Percentiles rank a stretch among this genome's conserved stretches.
These are phyloP conservation scores for Candida montana DNA, from an alignment of 805 yeast species.

Conservation along the genomic window DNA sequence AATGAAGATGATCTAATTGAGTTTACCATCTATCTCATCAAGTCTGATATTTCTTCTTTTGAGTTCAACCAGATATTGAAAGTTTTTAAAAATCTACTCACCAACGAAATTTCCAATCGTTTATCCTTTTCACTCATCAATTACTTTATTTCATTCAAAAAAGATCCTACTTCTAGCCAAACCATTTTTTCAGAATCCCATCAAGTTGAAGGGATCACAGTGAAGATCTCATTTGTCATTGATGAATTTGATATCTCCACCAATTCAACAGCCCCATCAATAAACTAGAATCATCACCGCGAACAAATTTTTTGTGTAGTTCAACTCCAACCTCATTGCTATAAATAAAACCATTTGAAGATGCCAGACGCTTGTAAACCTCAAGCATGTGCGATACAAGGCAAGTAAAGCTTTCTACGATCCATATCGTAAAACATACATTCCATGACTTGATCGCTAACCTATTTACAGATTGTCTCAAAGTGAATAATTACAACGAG, in stretches of 20 bases:
- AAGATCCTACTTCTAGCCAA: not conserved
- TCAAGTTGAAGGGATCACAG: not conserved
- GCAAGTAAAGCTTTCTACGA: constrained; percentile 29
- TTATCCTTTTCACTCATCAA: constrained; percentile 3
- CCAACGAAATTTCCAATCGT: not conserved
- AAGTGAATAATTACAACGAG: constrained; percentile 60
- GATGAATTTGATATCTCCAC: not conserved
- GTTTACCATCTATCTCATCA: constrained; percentile 5
- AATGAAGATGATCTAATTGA: too few relatives aligned
- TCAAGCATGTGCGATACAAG: constrained; percentile 77
- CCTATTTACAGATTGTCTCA: constrained; percentile 50
- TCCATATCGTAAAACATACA: not conserved
- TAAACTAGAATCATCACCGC: not conserved
- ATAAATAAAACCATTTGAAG: too few relatives aligned
- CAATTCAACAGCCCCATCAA: not conserved
- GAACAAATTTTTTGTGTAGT: too few relatives aligned
- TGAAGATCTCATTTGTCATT: too few relatives aligned
- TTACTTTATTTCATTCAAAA: not conserved
- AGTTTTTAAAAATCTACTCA: not conserved
- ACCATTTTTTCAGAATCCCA: not conserved
- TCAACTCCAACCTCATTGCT: too few relatives aligned
- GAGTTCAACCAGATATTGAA: constrained; percentile 1
- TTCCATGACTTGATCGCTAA: not conserved
- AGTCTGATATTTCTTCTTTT: not conserved
- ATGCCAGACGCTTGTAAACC: constrained; percentile 54